Percentiles rank a stretch among this genome's conserved stretches.
Conservation (phyloP, 495 filamentous ascomycete species). For the Daldinia bambusicola region DNA sequence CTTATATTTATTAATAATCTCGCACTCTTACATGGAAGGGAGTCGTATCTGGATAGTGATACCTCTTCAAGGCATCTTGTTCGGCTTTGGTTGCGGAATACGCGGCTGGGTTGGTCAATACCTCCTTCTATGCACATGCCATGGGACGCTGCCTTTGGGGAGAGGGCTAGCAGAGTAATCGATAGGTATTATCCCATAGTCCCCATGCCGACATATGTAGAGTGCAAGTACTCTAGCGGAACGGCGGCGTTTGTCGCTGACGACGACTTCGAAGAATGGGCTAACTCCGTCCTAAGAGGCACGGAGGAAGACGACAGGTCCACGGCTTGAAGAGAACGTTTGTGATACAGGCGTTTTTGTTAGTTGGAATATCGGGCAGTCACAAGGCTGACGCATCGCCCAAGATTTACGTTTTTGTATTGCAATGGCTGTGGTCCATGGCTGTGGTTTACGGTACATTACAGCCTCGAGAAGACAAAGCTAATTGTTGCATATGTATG, state of each 20-base stretch:
- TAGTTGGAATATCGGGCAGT: too few species aligned
- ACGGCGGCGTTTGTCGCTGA: conserved; percentile 57
- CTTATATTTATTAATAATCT: conserved; percentile 73
- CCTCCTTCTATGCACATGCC: conserved; percentile 55
- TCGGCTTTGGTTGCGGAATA: conserved; percentile 62
- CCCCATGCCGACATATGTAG: conserved; percentile 54
- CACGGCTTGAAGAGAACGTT: too few species aligned
- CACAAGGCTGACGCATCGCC: too few species aligned
- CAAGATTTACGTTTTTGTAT: too few species aligned
- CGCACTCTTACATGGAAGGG: conserved; percentile 66
- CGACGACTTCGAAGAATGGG: conserved; percentile 13
- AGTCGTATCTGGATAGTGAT: conserved; percentile 56
- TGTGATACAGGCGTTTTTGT: too few species aligned
- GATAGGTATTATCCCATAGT: conserved; percentile 50
- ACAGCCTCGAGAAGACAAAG: too few species aligned
- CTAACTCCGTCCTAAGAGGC: not conserved
- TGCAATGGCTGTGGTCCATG: too few species aligned
- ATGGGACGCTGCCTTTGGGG: conserved; percentile 58
- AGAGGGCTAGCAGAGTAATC: conserved; percentile 28
- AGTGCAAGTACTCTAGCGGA: conserved; percentile 57
- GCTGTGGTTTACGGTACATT: too few species aligned
- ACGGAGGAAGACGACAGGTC: too few species aligned
- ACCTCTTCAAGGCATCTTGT: conserved; percentile 58
- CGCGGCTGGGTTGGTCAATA: conserved; percentile 53
- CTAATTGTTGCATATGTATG: too few species aligned